Percentiles rank a stretch among this genome's conserved stretches.
Conservation (phyloP, 2,329 filamentous ascomycete genomes). For the Aureobasidium uvarum region DNA sequence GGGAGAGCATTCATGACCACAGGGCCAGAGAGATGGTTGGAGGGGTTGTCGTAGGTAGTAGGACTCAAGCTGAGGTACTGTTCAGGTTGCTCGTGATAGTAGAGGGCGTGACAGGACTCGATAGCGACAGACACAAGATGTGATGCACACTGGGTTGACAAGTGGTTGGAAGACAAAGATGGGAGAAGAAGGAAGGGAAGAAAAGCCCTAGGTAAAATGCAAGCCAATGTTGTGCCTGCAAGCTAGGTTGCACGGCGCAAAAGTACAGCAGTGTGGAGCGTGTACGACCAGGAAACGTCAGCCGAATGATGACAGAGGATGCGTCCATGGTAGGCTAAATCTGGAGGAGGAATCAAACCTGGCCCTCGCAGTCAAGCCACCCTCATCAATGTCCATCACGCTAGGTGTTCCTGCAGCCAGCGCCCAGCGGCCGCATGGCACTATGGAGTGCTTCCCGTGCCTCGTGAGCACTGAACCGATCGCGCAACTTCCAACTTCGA, state of each 20-base stretch:
- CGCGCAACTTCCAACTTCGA: conserved; percentile 4
- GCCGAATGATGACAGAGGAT: conserved; percentile 23
- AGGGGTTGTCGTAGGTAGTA: background rate
- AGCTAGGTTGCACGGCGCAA: conserved; percentile 25
- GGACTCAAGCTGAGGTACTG: conserved; percentile 12
- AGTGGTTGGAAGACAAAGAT: background rate
- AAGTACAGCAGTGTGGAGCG: conserved; percentile 23
- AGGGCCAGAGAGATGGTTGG: background rate
- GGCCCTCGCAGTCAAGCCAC: conserved; percentile 21
- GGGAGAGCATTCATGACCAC: conserved; percentile 22
- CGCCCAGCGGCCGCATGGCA: conserved; percentile 15
- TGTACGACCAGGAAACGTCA: conserved; percentile 23
- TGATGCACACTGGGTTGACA: background rate
- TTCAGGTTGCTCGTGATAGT: background rate
- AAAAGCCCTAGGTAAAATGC: conserved; percentile 3
- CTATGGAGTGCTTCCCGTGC: conserved; percentile 13
- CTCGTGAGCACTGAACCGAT: conserved; percentile 17
- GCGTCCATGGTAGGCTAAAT: conserved; percentile 23
- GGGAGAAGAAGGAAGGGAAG: background rate
- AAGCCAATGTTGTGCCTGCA: conserved; percentile 22
- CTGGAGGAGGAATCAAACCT: conserved; percentile 23
- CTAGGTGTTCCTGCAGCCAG: conserved; percentile 25
- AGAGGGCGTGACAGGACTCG: conserved; percentile 19
- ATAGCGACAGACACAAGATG: conserved; percentile 19
- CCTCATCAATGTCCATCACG: conserved; percentile 25